These are phyloP conservation scores for Cylindrotheca closterium DNA, from an alignment of 108 stramenopile species.

Conservation along the genomic window DNA sequence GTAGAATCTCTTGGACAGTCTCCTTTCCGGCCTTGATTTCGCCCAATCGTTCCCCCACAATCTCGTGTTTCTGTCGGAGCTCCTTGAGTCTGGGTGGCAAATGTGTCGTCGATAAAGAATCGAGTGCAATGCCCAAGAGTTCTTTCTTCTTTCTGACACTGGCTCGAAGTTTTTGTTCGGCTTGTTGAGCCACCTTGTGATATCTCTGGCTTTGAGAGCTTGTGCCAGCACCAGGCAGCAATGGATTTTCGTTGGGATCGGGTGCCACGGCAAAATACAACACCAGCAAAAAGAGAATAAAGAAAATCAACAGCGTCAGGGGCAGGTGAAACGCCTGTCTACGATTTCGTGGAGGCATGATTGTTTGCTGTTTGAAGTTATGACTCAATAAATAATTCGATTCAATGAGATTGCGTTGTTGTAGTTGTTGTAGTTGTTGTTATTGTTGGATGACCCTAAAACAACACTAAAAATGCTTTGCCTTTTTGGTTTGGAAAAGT, in stretches of 20 bases:
- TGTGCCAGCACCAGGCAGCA: constrained; percentile 13
- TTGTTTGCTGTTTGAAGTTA: no score
- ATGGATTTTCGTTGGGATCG: constrained; percentile 9
- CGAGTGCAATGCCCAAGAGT: constrained; percentile 30
- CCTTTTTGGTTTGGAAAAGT: no score
- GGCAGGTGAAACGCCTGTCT: constrained; percentile 9
- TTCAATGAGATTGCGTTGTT: no score
- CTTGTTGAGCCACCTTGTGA: constrained; percentile 1
- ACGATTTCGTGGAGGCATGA: background rate
- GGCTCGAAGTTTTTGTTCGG: constrained; percentile 15
- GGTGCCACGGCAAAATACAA: constrained; percentile 24
- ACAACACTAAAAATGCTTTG: no score
- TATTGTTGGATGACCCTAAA: no score
- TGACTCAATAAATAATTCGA: no score
- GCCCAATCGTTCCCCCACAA: constrained; percentile 75
- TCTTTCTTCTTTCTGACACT: constrained; percentile 27
- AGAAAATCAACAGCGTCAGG: constrained; percentile 10
- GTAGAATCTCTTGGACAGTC: constrained; percentile 76
- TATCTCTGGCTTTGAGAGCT: constrained; percentile 2
- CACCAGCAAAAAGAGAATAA: constrained; percentile 14
- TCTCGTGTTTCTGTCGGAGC: constrained; percentile 55
- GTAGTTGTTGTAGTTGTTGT: no score
- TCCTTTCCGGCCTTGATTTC: constrained; percentile 73
- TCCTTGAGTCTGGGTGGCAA: constrained; percentile 50
- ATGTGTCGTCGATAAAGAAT: constrained; percentile 28